phyloP scores from a whole-genome alignment of 345 rosid species.

The Eucalyptus pauciflora region DNA sequence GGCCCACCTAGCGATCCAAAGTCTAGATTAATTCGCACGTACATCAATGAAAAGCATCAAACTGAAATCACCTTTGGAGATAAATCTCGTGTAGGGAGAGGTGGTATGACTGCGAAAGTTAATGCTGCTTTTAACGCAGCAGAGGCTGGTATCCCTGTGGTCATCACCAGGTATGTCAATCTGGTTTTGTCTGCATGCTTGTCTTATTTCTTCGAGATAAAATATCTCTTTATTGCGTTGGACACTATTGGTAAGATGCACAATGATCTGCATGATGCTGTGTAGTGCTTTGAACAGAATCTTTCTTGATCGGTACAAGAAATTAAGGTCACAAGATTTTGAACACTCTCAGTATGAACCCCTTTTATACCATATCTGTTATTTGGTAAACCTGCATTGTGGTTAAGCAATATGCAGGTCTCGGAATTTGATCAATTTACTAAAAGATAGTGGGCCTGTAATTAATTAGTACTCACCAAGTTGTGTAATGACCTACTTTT shows the following conservation, averaged over 20 bases:
- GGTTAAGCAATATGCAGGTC: not conserved
- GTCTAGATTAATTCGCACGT: conserved; percentile 84
- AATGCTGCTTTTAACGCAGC: conserved; percentile 95
- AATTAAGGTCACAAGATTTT: not conserved
- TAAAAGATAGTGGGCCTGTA: not conserved
- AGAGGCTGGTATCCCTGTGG: conserved; percentile 83
- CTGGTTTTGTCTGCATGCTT: not conserved
- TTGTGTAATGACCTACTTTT: not conserved
- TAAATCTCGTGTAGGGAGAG: conserved; percentile 98
- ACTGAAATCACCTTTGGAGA: conserved; percentile 90
- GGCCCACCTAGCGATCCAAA: conserved; percentile 93
- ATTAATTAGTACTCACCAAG: not conserved
- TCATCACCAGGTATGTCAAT: conserved; percentile 69
- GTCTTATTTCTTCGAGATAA: not conserved
- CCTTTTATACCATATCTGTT: not conserved
- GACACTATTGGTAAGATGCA: not conserved
- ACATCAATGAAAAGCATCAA: conserved; percentile 72
- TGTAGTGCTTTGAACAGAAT: not conserved
- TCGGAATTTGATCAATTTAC: not conserved
- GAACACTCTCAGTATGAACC: not conserved
- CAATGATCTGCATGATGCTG: not conserved
- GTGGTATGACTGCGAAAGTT: conserved; percentile 99
- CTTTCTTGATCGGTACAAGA: not conserved
- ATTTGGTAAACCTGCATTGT: not conserved
- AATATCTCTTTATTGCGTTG: not conserved